Conservation (phyloP, 768 basidiomycete genomes). For the Leccinum incarnatum region DNA sequence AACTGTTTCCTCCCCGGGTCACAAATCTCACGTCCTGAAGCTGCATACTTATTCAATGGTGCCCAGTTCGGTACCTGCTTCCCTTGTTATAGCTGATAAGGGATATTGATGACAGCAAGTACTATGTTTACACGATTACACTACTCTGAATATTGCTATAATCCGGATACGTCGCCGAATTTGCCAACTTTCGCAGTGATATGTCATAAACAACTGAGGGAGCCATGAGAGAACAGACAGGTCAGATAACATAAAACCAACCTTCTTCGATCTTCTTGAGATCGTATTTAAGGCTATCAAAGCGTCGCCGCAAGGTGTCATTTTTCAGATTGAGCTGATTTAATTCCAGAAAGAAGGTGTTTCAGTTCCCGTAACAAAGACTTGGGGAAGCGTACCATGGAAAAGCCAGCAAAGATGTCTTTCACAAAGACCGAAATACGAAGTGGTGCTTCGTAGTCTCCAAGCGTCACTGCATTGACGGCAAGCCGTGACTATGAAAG, state of each 20-base stretch:
- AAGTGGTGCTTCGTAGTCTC: conserved; percentile 76
- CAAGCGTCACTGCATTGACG: conserved; percentile 79
- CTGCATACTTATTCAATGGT: neutral
- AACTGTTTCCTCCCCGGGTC: neutral
- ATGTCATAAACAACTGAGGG: conserved; percentile 79
- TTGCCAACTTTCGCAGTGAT: conserved; percentile 64
- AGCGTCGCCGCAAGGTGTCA: conserved; percentile 68
- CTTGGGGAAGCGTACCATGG: conserved; percentile 51
- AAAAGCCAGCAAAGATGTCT: conserved; percentile 79
- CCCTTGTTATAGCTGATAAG: neutral
- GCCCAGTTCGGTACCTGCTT: neutral
- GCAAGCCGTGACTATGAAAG: conserved; percentile 65
- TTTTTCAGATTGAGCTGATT: conserved; percentile 79
- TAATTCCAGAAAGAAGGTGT: conserved; percentile 1
- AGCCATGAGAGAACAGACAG: neutral
- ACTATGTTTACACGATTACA: neutral
- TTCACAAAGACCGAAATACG: conserved; percentile 78
- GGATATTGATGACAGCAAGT: neutral
- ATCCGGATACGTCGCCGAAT: conserved; percentile 13
- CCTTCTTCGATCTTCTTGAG: conserved; percentile 90
- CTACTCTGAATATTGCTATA: neutral
- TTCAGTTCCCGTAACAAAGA: conserved; percentile 3
- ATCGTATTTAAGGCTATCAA: conserved; percentile 82
- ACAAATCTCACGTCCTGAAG: too few relatives aligned
- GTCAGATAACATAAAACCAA: conserved; percentile 24